Conservation (phyloP, 768 basidiomycete species). For the Naganishia vishniacii region DNA sequence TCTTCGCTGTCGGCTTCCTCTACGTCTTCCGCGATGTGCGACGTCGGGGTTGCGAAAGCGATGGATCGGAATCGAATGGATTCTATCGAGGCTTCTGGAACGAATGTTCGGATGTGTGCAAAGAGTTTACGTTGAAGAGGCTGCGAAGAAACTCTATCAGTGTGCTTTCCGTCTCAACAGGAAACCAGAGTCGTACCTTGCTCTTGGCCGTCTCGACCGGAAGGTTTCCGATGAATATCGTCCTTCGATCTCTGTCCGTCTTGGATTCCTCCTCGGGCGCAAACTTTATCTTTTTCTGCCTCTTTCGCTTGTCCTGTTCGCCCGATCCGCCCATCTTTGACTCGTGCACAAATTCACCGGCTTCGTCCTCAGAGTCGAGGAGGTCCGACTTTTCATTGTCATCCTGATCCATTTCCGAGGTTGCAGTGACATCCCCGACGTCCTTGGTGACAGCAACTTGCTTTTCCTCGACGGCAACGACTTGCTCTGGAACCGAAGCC, state of each 20-base stretch:
- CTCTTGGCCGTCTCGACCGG: constrained; percentile 68
- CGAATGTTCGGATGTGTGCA: constrained; percentile 65
- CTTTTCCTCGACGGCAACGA: too few species aligned
- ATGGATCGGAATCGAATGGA: constrained; percentile 89
- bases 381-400: constrained; percentile 32
- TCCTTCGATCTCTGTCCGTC: constrained; percentile 69
- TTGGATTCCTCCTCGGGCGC: constrained; percentile 66
- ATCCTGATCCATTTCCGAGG: constrained; percentile 34
- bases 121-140: constrained; percentile 68
- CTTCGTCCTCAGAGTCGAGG: constrained; percentile 31
- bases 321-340: constrained; percentile 40
- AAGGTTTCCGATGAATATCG: constrained; percentile 88
- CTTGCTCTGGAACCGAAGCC: too few species aligned
- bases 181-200: constrained; percentile 55
- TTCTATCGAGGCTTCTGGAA: constrained; percentile 76
- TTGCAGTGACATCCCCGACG: not conserved
- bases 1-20: constrained; percentile 31
- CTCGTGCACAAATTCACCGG: constrained; percentile 38
- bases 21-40: constrained; percentile 54
- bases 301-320: constrained; percentile 34
- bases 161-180: not conserved
- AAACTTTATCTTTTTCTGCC: constrained; percentile 51
- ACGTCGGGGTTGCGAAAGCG: constrained; percentile 76
- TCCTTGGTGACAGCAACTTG: too few species aligned
- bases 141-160: constrained; percentile 50